These are phyloP conservation scores for Thalassiosira livingstoniorum DNA, from an alignment of 352 stramenopile genomes.

Conservation along the genomic window DNA sequence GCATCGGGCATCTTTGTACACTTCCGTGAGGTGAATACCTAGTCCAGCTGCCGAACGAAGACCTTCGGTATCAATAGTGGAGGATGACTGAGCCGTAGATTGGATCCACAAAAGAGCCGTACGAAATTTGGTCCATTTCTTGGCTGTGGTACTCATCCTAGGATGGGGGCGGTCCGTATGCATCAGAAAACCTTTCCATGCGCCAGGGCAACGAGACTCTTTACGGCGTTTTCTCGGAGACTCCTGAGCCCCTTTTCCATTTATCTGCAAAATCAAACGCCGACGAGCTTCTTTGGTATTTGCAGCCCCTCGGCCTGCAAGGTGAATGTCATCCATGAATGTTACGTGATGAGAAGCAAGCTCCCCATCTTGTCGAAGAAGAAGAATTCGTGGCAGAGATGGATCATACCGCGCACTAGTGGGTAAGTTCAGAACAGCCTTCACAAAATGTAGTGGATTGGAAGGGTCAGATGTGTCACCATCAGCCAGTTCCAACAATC, in stretches of 20 bases:
- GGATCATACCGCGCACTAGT: constrained; percentile 33
- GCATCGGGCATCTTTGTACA: no score
- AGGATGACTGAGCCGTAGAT: no score
- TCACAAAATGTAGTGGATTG: constrained; percentile 53
- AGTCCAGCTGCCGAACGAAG: no score
- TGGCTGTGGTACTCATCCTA: constrained; percentile 34
- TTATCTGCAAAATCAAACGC: constrained; percentile 37
- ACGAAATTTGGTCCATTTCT: constrained; percentile 40
- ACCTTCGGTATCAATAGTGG: no score
- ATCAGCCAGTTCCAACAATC: constrained; percentile 33
- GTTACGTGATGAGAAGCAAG: constrained; percentile 17
- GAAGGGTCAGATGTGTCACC: constrained; percentile 27
- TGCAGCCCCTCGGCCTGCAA: neutral
- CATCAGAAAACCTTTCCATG: constrained; percentile 46
- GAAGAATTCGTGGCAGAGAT: constrained; percentile 28
- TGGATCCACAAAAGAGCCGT: no score
- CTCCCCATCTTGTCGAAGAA: constrained; percentile 43
- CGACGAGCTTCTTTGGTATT: neutral
- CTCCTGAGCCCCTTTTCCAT: constrained; percentile 27
- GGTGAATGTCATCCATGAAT: constrained; percentile 47
- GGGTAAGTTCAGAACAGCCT: constrained; percentile 54
- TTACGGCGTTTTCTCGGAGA: constrained; percentile 27
- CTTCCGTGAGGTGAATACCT: no score
- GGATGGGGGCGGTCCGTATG: constrained; percentile 33
- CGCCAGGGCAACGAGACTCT: constrained; percentile 12